A percentile compares a stretch with the other conserved stretches of the same genome.
Conservation (phyloP, 768 basidiomycete species). For the Trametes elegans region DNA sequence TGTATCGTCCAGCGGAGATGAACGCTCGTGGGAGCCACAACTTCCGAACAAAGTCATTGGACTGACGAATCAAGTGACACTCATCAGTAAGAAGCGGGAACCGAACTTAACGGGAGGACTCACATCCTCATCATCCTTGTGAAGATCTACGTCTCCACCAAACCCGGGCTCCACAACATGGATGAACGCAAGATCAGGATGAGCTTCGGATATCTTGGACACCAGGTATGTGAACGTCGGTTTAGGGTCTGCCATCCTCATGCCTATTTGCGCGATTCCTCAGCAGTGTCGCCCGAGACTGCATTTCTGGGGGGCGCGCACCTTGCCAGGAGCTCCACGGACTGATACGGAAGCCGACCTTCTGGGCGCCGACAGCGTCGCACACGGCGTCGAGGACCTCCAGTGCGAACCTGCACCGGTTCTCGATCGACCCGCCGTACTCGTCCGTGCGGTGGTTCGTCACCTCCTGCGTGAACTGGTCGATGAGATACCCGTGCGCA, state of each 20-base stretch:
- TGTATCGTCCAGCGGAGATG: slow-evolving; percentile 21
- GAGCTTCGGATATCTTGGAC: slow-evolving; percentile 30
- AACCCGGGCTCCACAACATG: slow-evolving; percentile 34
- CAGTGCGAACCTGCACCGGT: slow-evolving; percentile 42
- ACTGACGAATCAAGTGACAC: slow-evolving; percentile 22
- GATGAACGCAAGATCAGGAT: slow-evolving; percentile 42
- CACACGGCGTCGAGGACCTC: slow-evolving; percentile 40
- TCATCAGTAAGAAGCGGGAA: slow-evolving; percentile 1
- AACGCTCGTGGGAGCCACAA: slow-evolving; percentile 17
- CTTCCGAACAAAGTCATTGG: slow-evolving; percentile 20
- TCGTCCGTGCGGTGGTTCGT: slow-evolving; percentile 43
- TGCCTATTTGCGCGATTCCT: slow-evolving; percentile 25
- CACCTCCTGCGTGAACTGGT: slow-evolving; percentile 40
- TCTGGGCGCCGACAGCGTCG: slow-evolving; percentile 39
- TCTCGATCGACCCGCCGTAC: slow-evolving; percentile 49
- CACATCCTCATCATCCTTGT: background rate
- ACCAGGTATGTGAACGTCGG: slow-evolving; percentile 30
- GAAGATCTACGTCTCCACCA: background rate
- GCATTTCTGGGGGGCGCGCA: background rate
- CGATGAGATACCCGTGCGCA: slow-evolving; percentile 35
- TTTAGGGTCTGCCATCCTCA: slow-evolving; percentile 51
- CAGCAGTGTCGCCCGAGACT: background rate
- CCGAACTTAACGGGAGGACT: slow-evolving; percentile 20
- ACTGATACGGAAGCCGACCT: slow-evolving; percentile 37
- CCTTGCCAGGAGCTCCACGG: slow-evolving; percentile 28